These are phyloP conservation scores for Cubamyces sp. DNA, from an alignment of 768 basidiomycete genomes.

Conservation along the genomic window DNA sequence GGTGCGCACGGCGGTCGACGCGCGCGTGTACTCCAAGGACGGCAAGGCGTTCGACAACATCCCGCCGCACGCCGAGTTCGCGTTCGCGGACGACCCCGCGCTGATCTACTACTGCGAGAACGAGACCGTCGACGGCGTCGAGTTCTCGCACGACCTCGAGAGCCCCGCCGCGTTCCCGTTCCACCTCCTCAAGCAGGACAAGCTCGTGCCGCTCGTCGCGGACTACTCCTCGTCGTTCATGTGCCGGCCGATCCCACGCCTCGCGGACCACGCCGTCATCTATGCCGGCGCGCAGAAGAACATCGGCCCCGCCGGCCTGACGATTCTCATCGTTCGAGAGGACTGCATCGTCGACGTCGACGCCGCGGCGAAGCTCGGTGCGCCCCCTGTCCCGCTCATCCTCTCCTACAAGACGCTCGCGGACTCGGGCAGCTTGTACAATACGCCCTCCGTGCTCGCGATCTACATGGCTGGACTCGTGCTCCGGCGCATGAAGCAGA, in stretches of 20 bases:
- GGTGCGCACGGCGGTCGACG: conserved; percentile 75
- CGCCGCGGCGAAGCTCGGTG: conserved; percentile 73
- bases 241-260: conserved; percentile 86
- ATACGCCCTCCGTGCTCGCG: conserved; percentile 91
- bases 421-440: conserved; percentile 78
- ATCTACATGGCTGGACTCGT: conserved; percentile 92
- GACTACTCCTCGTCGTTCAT: conserved; percentile 98
- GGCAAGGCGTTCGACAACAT: conserved; percentile 79
- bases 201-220: conserved; percentile 81
- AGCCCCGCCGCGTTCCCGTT: conserved; percentile 80
- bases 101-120: conserved; percentile 99
- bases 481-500: conserved; percentile 64
- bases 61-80: conserved; percentile 73
- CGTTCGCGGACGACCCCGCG: conserved; percentile 80
- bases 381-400: conserved; percentile 73
- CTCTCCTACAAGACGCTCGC: conserved; percentile 84
- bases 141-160: conserved; percentile 68
- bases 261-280: conserved; percentile 91
- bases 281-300: conserved; percentile 99
- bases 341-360: conserved; percentile 93
- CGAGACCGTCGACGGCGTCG: conserved; percentile 95
- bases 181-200: conserved; percentile 59
- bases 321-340: conserved; percentile 91
- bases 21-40: conserved; percentile 61
- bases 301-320: conserved; percentile 91